A percentile compares a stretch with the other conserved stretches of the same genome.
phyloP scores from a whole-genome alignment of 148 eudicot species.

The Persicaria tinctoria region DNA sequence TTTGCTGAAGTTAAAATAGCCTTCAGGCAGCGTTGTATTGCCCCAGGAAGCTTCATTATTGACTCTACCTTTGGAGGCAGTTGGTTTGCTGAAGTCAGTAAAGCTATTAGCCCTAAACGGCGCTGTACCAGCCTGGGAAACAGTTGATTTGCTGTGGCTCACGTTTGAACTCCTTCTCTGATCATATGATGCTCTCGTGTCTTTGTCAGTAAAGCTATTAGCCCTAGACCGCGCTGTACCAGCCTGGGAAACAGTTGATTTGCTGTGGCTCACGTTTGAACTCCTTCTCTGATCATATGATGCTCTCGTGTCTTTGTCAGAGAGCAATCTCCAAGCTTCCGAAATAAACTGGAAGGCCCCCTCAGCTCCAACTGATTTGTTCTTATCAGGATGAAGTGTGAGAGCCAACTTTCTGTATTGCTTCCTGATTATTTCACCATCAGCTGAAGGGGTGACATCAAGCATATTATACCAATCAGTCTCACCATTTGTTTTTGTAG shows the following conservation, averaged over 20 bases:
- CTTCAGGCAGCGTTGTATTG: too few species aligned
- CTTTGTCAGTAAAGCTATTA: constrained; percentile 31
- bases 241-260: neutral
- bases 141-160: constrained; percentile 20
- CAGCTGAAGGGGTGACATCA: constrained; percentile 50
- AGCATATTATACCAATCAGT: constrained; percentile 69
- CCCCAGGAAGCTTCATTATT: neutral
- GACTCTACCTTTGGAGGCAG: neutral
- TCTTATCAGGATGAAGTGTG: constrained; percentile 87
- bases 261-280: constrained; percentile 19
- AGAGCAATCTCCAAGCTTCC: constrained; percentile 71
- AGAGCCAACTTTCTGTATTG: constrained; percentile 76
- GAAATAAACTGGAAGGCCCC: constrained; percentile 77
- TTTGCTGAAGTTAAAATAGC: neutral
- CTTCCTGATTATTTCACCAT: constrained; percentile 60
- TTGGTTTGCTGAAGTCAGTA: neutral
- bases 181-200: constrained; percentile 59
- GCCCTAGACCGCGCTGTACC: too few species aligned
- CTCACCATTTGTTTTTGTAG: constrained; percentile 46
- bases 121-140: too few species aligned
- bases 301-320: constrained; percentile 53
- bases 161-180: constrained; percentile 26
- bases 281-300: constrained; percentile 57
- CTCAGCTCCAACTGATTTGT: constrained; percentile 78
- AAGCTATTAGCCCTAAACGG: too few species aligned